These are phyloP conservation scores for Histomonas meleagridis DNA, from an alignment of 208 protist genomes.

Conservation along the genomic window DNA sequence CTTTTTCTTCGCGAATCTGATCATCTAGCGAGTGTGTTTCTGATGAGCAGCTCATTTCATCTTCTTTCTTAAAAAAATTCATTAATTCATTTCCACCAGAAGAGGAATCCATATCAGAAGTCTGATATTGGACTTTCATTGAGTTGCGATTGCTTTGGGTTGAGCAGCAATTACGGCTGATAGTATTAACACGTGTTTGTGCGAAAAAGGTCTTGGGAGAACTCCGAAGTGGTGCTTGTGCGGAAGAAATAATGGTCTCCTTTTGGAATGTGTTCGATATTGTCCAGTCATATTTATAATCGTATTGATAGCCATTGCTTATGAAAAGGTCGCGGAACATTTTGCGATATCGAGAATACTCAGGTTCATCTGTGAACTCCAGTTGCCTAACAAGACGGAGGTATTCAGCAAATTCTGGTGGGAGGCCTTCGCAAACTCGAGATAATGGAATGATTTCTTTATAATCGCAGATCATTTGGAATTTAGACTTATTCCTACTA, in stretches of 20 bases:
- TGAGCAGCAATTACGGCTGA: no score
- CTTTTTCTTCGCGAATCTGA: no score
- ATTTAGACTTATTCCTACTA: constrained; percentile 89
- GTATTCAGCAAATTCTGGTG: constrained; percentile 25
- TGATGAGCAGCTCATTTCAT: no score
- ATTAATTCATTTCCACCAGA: no score
- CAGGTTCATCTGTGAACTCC: not conserved
- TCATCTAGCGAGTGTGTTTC: no score
- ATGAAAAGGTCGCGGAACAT: not conserved
- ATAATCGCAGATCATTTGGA: constrained; percentile 86
- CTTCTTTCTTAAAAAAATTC: no score
- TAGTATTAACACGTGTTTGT: no score
- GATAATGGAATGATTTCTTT: constrained; percentile 85
- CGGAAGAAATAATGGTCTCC: not conserved
- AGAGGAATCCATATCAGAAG: no score
- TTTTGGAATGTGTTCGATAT: no score
- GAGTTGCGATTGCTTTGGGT: no score
- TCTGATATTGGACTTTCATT: no score
- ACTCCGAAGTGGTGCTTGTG: not conserved
- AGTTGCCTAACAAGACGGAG: not conserved
- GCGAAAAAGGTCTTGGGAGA: no score
- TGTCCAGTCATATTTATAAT: not conserved
- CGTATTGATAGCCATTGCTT: not conserved
- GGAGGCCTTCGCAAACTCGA: constrained; percentile 71
- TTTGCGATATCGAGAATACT: not conserved